Evolutionary conservation across 140 eudicot genomes (phyloP).

Genomic region (Bidens hawaiensis): DNA sequence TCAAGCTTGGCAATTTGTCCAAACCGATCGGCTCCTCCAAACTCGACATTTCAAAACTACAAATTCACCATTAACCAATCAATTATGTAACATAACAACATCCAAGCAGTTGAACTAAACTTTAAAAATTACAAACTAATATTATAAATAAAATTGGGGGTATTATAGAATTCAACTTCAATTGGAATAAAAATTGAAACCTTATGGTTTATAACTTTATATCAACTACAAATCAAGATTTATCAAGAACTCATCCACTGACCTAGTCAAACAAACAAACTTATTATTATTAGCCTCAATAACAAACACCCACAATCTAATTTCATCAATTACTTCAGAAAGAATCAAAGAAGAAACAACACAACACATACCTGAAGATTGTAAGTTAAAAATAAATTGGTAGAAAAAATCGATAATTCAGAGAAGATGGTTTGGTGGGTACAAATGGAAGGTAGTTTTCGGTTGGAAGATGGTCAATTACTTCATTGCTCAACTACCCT

Average conservation of each 20-base stretch:
- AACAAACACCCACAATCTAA: not conserved
- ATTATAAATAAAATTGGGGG: not conserved
- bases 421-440: not conserved
- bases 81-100: not conserved
- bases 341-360: not conserved
- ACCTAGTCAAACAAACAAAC: conserved; percentile 8
- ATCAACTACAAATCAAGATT: conserved; percentile 13
- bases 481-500: conserved; percentile 17
- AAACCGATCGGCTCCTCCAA: conserved; percentile 86
- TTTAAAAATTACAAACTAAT: not conserved
- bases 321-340: not conserved
- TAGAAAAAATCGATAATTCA: conserved; percentile 7
- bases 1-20: conserved; percentile 81
- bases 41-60: conserved; percentile 60
- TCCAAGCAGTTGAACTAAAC: not conserved
- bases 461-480: conserved; percentile 58
- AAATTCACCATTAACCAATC: not conserved
- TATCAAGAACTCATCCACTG: not conserved
- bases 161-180: not conserved
- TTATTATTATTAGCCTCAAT: not conserved
- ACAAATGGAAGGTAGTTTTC: conserved; percentile 47
- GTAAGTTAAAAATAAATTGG: not conserved
- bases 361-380: conserved; percentile 5
- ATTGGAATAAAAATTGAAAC: not conserved
- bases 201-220: not conserved